Base-by-base conservation (phyloP, 1,284 basidiomycete species). In the Retiboletus fuscus region DNA sequence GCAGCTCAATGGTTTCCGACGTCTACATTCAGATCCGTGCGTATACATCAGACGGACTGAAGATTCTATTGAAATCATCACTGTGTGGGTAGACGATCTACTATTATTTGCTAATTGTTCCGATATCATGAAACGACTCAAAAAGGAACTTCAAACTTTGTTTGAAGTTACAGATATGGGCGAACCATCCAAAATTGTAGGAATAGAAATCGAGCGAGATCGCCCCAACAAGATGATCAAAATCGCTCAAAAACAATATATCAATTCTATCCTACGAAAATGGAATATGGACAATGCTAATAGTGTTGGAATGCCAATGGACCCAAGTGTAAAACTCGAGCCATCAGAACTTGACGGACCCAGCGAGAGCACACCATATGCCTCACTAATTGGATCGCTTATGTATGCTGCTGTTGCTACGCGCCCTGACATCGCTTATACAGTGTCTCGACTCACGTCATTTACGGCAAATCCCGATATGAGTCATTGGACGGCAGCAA, bases 61-160 rank as follows among this genome's bases (percentile, higher is more conserved):
- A 16, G 1, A 39, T 3, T 39, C 15, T 22, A 30, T 69, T 0
- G 30, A 71, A 2, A 74, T 74, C 3, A 34, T 74, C 2, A 74
- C 69, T 0, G 18, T 74, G 7, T 73, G 73, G 67, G 64, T 74
- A 1, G 69, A 74, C 30, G 61, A 73, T 22, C 22, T 74, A 0
- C n/a, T 74, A 3, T 6, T 74, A 3, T 74, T 73, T 3, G 15
- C 44, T 0, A 71, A 67, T 3, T 16, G 5, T 10, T 28, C 26
- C 5, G 11, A 55, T 2, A 5, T 55, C 0, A 55, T 55, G 39
- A 39, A 6, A 12, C 5, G 13, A 12, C 39, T 39, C 10, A 60
- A 60, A 60, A 16, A 26, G 4, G 34, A 60, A 39, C 34, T 60
- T 2, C 34, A 60, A 60, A 60, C 15, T 5, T 5, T 41, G 5